A percentile compares a stretch with the other conserved stretches of the same genome.
Evolutionary conservation across 164 flowering plant genomes (phyloP).

Genomic region (Aristolochia californica): DNA sequence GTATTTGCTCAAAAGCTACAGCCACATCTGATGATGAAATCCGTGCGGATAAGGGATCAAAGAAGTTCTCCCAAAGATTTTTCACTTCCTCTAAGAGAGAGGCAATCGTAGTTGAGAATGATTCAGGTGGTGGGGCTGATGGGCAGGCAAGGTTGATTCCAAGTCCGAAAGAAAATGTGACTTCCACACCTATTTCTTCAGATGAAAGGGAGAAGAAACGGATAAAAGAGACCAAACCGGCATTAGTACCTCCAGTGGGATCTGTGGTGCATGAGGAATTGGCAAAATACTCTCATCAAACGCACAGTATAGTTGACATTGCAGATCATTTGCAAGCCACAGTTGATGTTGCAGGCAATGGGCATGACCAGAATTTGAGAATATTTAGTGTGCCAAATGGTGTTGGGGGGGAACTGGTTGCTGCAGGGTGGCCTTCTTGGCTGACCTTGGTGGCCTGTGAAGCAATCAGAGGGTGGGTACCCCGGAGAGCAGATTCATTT

Average conservation of each 20-base stretch:
- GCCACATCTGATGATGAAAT: constrained; percentile 12
- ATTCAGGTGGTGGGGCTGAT: constrained; percentile 12
- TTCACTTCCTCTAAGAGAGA: constrained; percentile 37
- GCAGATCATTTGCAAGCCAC: constrained; percentile 11
- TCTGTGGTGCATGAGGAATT: constrained; percentile 5
- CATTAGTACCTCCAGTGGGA: not conserved
- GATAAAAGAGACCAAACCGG: not conserved
- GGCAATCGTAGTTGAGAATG: constrained; percentile 23
- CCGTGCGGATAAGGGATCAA: constrained; percentile 23
- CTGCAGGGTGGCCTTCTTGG: constrained; percentile 31
- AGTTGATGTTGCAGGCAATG: constrained; percentile 10
- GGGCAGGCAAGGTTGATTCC: constrained; percentile 8
- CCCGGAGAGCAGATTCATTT: constrained; percentile 28
- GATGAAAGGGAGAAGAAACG: constrained; percentile 12
- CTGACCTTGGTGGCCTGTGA: constrained; percentile 28
- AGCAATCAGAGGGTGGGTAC: constrained; percentile 31
- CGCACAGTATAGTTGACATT: constrained; percentile 13
- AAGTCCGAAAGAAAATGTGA: constrained; percentile 12
- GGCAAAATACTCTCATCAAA: constrained; percentile 11
- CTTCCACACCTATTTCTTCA: constrained; percentile 6
- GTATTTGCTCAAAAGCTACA: constrained; percentile 70
- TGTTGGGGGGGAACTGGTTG: constrained; percentile 11
- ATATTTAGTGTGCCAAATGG: constrained; percentile 17
- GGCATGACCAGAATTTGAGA: constrained; percentile 11
- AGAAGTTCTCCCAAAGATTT: constrained; percentile 23